Conservation (phyloP, 2,329 filamentous ascomycete genomes). For the Teratosphaeria pseudoeucalypti region DNA sequence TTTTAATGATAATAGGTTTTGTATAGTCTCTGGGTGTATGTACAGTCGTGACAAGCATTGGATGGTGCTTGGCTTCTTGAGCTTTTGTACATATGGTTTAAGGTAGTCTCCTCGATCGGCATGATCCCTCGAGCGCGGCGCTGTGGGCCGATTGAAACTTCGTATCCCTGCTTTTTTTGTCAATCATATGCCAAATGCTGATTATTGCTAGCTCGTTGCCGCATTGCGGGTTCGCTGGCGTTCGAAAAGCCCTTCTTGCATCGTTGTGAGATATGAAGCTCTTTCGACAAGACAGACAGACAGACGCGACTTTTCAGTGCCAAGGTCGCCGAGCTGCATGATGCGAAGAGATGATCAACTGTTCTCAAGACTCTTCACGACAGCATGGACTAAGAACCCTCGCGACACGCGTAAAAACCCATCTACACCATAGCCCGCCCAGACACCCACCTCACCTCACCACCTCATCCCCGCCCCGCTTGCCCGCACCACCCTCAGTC, state of each 20-base stretch:
- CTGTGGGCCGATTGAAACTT: background rate
- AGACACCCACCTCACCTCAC: background rate
- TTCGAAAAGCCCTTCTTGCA: background rate
- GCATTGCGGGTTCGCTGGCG: background rate
- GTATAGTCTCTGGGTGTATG: background rate
- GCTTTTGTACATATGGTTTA: background rate
- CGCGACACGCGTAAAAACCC: background rate
- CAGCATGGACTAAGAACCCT: background rate
- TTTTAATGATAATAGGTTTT: too few relatives aligned
- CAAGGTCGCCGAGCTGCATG: too few relatives aligned
- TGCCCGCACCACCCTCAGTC: background rate
- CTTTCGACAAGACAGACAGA: too few relatives aligned
- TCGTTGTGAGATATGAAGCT: background rate
- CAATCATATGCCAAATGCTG: background rate
- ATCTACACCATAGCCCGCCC: background rate
- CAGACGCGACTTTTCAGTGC: too few relatives aligned
- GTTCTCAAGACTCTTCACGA: too few relatives aligned
- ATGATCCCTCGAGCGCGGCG: background rate
- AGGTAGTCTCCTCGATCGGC: background rate
- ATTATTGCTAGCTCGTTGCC: background rate
- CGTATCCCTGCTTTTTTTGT: background rate
- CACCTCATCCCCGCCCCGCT: background rate
- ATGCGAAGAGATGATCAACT: too few relatives aligned
- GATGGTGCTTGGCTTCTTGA: background rate
- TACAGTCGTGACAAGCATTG: background rate